Conservation (phyloP, 805 yeast species). For the Hanseniaspora clermontiae region DNA sequence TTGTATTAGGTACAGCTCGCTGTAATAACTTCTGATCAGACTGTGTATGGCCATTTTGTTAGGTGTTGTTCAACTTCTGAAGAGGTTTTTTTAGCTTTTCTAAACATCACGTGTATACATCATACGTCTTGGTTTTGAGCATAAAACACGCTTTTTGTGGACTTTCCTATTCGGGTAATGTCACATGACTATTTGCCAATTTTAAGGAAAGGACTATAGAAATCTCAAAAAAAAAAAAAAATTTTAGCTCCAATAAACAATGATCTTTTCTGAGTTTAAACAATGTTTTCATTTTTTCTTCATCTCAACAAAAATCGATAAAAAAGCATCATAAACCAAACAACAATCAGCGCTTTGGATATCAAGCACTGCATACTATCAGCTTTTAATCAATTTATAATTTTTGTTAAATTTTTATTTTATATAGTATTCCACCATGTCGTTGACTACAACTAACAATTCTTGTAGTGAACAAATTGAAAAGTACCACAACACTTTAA, state of each 20-base stretch:
- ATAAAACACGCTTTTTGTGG: background rate
- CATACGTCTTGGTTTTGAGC: too few species aligned
- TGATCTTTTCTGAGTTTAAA: background rate
- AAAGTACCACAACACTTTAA: conserved; percentile 1
- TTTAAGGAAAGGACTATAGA: background rate
- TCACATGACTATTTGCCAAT: background rate
- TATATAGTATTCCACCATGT: conserved; percentile 14
- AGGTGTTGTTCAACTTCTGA: too few species aligned
- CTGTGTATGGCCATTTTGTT: too few species aligned
- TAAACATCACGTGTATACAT: too few species aligned
- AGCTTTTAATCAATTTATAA: too few species aligned
- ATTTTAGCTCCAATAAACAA: background rate
- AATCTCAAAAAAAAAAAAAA: background rate
- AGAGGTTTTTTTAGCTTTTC: too few species aligned
- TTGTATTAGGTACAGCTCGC: too few species aligned
- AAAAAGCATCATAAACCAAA: background rate
- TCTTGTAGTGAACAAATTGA: conserved; percentile 10
- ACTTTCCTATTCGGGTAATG: background rate
- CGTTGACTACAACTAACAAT: conserved; percentile 10
- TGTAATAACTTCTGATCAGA: too few species aligned
- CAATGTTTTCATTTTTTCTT: background rate
- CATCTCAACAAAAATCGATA: too few species aligned
- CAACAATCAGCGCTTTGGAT: background rate
- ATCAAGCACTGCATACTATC: too few species aligned
- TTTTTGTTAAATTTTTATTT: background rate